Conservation (phyloP, 2,329 filamentous ascomycete species). For the Fusarium vanettenii region DNA sequence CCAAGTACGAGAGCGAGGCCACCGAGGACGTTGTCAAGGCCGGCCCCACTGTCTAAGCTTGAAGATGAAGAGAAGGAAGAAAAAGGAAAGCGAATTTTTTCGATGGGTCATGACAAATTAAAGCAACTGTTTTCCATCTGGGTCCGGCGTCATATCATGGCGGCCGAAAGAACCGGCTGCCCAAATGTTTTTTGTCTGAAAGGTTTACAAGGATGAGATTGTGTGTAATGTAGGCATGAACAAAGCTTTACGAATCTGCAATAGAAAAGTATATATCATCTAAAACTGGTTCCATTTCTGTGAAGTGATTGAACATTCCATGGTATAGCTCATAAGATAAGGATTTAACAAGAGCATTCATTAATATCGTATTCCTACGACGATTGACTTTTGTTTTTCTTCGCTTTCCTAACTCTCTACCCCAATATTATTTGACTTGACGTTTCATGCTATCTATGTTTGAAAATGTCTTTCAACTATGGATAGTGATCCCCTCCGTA, state of each 20-base stretch:
- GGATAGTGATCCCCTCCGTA: not conserved
- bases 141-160: constrained; percentile 45
- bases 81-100: constrained; percentile 35
- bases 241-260: constrained; percentile 40
- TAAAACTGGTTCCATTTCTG: not conserved
- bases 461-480: not conserved
- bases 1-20: constrained; percentile 90
- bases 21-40: constrained; percentile 82
- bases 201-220: constrained; percentile 40
- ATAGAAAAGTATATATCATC: constrained; percentile 43
- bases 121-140: constrained; percentile 41
- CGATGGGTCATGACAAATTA: constrained; percentile 35
- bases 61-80: constrained; percentile 6
- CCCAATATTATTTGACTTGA: not conserved
- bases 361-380: not conserved
- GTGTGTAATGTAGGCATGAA: constrained; percentile 43
- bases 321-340: too few species aligned
- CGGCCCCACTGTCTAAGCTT: constrained; percentile 58
- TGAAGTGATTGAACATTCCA: not conserved
- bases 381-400: not conserved
- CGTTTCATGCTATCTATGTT: not conserved
- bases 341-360: not conserved
- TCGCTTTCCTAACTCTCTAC: not conserved
- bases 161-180: constrained; percentile 38
- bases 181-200: constrained; percentile 37